Conservation (phyloP, 1,284 basidiomycete genomes). For the Marasmius oreades region DNA sequence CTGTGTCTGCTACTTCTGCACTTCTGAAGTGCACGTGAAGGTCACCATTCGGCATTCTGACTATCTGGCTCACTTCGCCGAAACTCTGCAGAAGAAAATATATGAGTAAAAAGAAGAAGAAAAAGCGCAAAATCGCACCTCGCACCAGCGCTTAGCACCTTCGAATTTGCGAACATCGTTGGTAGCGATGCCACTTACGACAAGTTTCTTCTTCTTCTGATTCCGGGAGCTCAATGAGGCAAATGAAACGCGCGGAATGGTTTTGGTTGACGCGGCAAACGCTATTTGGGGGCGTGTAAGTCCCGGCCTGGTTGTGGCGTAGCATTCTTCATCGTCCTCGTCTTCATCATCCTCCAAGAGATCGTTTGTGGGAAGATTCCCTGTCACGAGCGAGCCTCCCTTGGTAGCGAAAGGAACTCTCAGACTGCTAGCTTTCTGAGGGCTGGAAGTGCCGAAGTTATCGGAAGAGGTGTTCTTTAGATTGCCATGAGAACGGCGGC, state of each 20-base stretch:
- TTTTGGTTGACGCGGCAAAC: slow-evolving; percentile 31
- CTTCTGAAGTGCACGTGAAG: slow-evolving; percentile 67
- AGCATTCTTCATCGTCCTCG: slow-evolving; percentile 26
- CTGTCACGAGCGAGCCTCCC: slow-evolving; percentile 10
- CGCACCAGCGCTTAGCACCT: slow-evolving; percentile 65
- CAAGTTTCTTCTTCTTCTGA: slow-evolving; percentile 46
- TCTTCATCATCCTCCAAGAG: slow-evolving; percentile 26
- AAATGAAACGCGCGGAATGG: slow-evolving; percentile 42
- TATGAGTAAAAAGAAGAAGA: slow-evolving; percentile 4
- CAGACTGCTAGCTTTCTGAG: slow-evolving; percentile 2
- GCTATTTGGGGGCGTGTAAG: slow-evolving; percentile 31
- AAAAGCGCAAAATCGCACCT: slow-evolving; percentile 39
- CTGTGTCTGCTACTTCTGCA: slow-evolving; percentile 74
- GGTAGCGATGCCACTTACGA: slow-evolving; percentile 50
- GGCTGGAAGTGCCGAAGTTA: slow-evolving; percentile 12
- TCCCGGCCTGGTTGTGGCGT: slow-evolving; percentile 22
- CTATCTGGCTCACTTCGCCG: slow-evolving; percentile 68
- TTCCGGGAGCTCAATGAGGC: slow-evolving; percentile 39
- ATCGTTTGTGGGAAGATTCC: not conserved
- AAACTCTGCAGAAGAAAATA: slow-evolving; percentile 48
- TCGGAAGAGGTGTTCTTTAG: slow-evolving; percentile 21
- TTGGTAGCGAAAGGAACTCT: slow-evolving; percentile 12
- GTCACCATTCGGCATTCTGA: slow-evolving; percentile 68
- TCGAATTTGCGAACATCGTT: slow-evolving; percentile 50
- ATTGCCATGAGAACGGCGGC: slow-evolving; percentile 33